A percentile compares a stretch with the other conserved stretches of the same genome.
phyloP scores from a whole-genome alignment of 768 basidiomycete species.

The Cyathus striatus region DNA sequence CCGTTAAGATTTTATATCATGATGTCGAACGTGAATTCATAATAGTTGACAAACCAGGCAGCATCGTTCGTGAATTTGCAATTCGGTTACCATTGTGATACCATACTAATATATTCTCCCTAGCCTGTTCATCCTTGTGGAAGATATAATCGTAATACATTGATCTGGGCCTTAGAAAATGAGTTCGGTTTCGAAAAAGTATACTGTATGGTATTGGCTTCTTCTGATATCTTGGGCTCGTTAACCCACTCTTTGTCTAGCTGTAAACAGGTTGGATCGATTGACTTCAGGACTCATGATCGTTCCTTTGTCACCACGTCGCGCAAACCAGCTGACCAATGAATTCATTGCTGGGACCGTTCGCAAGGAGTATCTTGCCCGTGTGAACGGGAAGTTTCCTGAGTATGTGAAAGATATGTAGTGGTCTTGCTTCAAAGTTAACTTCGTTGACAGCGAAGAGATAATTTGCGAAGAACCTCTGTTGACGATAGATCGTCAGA shows the following conservation, averaged over 20 bases:
- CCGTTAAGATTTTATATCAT: constrained; percentile 73
- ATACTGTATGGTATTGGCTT: constrained; percentile 57
- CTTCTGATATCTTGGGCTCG: constrained; percentile 5
- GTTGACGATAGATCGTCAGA: constrained; percentile 74
- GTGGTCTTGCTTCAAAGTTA: background rate
- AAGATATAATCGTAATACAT: constrained; percentile 82
- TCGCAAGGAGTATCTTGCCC: constrained; percentile 88
- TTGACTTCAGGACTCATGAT: constrained; percentile 96
- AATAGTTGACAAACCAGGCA: constrained; percentile 95
- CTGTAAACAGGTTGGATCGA: constrained; percentile 91
- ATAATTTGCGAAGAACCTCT: background rate
- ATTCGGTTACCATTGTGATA: too few relatives aligned
- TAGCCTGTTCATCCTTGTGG: constrained; percentile 93
- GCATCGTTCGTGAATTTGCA: constrained; percentile 92
- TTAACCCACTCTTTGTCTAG: constrained; percentile 33
- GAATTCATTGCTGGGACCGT: constrained; percentile 84
- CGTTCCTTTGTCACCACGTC: constrained; percentile 65
- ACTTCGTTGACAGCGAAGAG: background rate
- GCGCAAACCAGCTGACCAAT: constrained; percentile 65
- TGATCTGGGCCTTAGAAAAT: constrained; percentile 78
- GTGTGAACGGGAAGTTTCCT: constrained; percentile 83
- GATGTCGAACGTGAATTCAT: constrained; percentile 81
- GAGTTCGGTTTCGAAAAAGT: constrained; percentile 82
- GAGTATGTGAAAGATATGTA: constrained; percentile 42
- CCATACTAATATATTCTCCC: constrained; percentile 10